phyloP scores from a whole-genome alignment of 495 filamentous ascomycete species.

The Hypoxylon fuscum region DNA sequence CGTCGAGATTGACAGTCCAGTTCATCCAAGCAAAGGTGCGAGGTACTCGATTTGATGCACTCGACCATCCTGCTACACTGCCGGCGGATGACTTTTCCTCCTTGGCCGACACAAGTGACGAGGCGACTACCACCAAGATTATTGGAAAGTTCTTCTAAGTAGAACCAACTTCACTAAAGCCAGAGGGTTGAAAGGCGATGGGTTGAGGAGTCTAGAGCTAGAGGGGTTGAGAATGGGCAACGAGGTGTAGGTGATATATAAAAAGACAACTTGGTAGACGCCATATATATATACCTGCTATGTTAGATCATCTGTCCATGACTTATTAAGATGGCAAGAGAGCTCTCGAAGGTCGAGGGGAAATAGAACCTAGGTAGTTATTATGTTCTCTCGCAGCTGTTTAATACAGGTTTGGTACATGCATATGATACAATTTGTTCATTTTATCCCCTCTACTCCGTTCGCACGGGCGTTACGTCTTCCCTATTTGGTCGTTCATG shows the following conservation, averaged over 20 bases:
- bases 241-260: background rate
- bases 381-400: too few relatives aligned
- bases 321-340: too few relatives aligned
- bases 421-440: slow-evolving; percentile 3
- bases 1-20: slow-evolving; percentile 61
- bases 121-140: slow-evolving; percentile 49
- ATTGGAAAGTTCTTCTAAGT: slow-evolving; percentile 63
- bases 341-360: too few relatives aligned
- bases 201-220: background rate
- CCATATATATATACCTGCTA: too few relatives aligned
- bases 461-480: background rate
- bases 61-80: slow-evolving; percentile 62
- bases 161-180: background rate
- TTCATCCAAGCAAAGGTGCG: slow-evolving; percentile 59
- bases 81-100: slow-evolving; percentile 37
- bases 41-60: slow-evolving; percentile 66
- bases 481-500: background rate
- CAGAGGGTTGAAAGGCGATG: background rate
- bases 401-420: slow-evolving; percentile 9
- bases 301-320: too few relatives aligned
- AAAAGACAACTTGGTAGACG: too few relatives aligned
- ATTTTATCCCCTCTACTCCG: background rate
- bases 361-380: too few relatives aligned
- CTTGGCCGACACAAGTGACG: slow-evolving; percentile 38
- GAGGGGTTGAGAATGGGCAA: background rate